A percentile compares a stretch with the other conserved stretches of the same genome.
phyloP scores from a whole-genome alignment of 2,329 filamentous ascomycete species.

The Sordariomycetes sp. region DNA sequence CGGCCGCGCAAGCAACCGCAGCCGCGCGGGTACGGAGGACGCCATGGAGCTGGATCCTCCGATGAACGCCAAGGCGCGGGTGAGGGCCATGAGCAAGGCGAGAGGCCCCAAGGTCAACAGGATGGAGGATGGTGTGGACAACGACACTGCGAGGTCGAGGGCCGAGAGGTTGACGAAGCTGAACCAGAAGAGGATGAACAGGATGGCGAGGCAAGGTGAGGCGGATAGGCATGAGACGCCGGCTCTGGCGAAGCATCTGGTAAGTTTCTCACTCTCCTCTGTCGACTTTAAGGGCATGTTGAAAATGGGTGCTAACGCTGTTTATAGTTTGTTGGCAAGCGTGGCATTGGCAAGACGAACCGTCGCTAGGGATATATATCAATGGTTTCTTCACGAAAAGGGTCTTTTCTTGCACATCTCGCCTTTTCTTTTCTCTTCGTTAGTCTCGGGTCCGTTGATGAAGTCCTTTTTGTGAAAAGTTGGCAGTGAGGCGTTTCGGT shows the following conservation, averaged over 20 bases:
- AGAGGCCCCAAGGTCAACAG: slow-evolving; percentile 47
- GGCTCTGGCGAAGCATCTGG: slow-evolving; percentile 80
- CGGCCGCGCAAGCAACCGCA: slow-evolving; percentile 59
- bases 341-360: slow-evolving; percentile 81
- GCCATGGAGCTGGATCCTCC: slow-evolving; percentile 61
- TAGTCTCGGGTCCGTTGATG: not conserved
- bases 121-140: slow-evolving; percentile 65
- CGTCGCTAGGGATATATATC: slow-evolving; percentile 42
- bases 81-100: slow-evolving; percentile 63
- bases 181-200: slow-evolving; percentile 96
- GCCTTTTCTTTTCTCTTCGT: not conserved
- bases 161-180: slow-evolving; percentile 82
- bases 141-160: slow-evolving; percentile 58
- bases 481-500: not conserved
- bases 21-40: slow-evolving; percentile 52
- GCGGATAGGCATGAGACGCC: slow-evolving; percentile 83
- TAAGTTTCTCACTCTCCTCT: slow-evolving; percentile 36
- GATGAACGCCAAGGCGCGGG: slow-evolving; percentile 41
- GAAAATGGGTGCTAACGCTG: slow-evolving; percentile 18
- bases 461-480: not conserved
- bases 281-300: not conserved
- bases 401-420: not conserved
- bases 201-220: slow-evolving; percentile 94
- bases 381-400: no score
- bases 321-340: slow-evolving; percentile 71